Base-by-base conservation (phyloP, 1,284 basidiomycete species). In the Fomitopsis betulina region DNA sequence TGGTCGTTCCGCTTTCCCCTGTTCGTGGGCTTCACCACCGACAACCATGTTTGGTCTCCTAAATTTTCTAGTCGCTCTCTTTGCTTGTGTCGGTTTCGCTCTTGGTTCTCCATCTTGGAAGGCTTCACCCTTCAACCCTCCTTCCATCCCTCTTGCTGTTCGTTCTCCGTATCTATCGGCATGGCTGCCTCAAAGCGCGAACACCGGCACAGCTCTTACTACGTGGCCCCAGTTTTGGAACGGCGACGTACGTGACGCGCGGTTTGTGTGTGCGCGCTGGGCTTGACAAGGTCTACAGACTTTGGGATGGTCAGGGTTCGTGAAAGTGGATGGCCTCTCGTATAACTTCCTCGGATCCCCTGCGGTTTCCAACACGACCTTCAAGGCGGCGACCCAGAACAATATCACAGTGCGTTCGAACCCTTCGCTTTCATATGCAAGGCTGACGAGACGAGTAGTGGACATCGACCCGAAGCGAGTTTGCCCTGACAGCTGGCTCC, bases 221-320 rank as follows among this genome's bases (percentile, higher is more conserved):
- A 80, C 69, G 33, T 88, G 86, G 85, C 83, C 86, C 0, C 77
- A 75, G 5, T 88, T 88, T 65, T 89, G 86, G 86, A 83, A 80
- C 39, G 84, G 85, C 1, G 73, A 75, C 58, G 83, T 85, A 63
- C 32, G 75, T 68, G 23, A 43, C 9, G 4, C 13, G 7, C 5
- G 3, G 8, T 10, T 17, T 13, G 3, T 3, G 33, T 17, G 10
- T 33, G 8, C n/a, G 19, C 12, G n/a, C 5, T 4, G 32, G 4
- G 32, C 5, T 32, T 45, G 19, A 25, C n/a, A 15, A 4, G 15
- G 1, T n/a, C 6, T 37, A 4, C 57, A 86, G 85, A 82, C 76
- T 47, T 66, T 86, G 25, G 86, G 86, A 17, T 89, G 87, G 86
- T 82, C 82, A 23, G 86, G 86, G 1, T 82, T 83, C 58, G 74